These are phyloP conservation scores for Halteria grandinella DNA, from an alignment of 73 alveolate species.

Conservation along the genomic window DNA sequence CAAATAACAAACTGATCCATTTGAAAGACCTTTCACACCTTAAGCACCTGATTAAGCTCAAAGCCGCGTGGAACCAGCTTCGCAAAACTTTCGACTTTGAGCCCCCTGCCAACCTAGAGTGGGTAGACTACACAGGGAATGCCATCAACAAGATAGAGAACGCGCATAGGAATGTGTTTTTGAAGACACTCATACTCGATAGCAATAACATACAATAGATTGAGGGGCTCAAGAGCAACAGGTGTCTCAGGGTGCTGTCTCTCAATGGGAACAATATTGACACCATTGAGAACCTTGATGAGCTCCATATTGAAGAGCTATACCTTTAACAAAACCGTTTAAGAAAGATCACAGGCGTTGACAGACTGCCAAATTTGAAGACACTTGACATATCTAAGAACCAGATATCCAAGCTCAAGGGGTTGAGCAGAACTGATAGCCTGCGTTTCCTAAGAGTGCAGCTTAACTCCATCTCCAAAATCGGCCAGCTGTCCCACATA, in stretches of 20 bases:
- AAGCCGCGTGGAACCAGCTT: conserved; percentile 87
- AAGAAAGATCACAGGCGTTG: conserved; percentile 66
- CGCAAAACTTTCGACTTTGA: conserved; percentile 87
- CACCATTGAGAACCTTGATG: conserved; percentile 85
- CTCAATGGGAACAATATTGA: conserved; percentile 79
- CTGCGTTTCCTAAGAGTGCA: conserved; percentile 77
- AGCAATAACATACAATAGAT: conserved; percentile 81
- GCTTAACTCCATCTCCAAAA: conserved; percentile 72
- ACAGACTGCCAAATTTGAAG: conserved; percentile 61
- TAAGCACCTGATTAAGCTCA: conserved; percentile 84
- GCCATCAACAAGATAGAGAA: conserved; percentile 62
- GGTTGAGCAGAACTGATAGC: conserved; percentile 73
- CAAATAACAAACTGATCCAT: conserved; percentile 80
- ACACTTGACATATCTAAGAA: conserved; percentile 76
- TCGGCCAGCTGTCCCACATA: conserved; percentile 75
- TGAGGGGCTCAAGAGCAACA: conserved; percentile 70
- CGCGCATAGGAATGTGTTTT: conserved; percentile 63
- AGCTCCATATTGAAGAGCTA: conserved; percentile 85
- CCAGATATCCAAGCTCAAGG: conserved; percentile 78
- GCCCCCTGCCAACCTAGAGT: conserved; percentile 87
- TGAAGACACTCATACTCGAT: conserved; percentile 79
- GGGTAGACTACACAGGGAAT: conserved; percentile 81
- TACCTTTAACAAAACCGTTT: conserved; percentile 74
- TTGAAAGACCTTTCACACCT: conserved; percentile 82
- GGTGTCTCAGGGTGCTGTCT: conserved; percentile 62